Conservation (phyloP, 208 protist genomes). For the Acanthamoeba lenticulata region DNA sequence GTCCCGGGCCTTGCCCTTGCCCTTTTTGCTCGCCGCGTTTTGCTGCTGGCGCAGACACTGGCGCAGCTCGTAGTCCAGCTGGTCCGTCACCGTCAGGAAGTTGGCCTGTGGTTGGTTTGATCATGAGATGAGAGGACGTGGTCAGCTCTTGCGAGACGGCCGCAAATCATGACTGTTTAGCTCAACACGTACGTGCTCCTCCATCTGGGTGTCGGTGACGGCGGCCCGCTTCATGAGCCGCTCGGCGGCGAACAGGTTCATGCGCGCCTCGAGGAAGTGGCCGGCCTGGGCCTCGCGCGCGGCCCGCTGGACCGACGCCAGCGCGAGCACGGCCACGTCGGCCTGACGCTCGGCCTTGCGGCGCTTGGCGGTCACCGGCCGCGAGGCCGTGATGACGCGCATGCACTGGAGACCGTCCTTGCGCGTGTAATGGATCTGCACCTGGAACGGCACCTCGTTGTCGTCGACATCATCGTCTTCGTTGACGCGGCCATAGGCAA, state of each 20-base stretch:
- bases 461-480: no score
- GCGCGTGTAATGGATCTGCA: conserved; percentile 1
- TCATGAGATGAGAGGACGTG: no score
- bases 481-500: conserved; percentile 13
- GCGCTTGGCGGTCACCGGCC: background rate
- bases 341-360: background rate
- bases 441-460: conserved; percentile 23
- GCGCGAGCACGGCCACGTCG: conserved; percentile 61
- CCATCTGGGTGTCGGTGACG: conserved; percentile 54
- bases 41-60: conserved; percentile 28
- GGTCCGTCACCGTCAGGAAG: background rate
- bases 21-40: no score
- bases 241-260: conserved; percentile 9
- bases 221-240: conserved; percentile 55
- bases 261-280: background rate
- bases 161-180: no score
- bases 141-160: no score
- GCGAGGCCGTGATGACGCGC: conserved; percentile 4
- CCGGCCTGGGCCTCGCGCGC: conserved; percentile 41
- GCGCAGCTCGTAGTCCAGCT: conserved; percentile 43
- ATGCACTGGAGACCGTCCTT: conserved; percentile 46
- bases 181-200: conserved; percentile 37
- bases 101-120: no score
- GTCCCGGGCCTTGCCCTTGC: background rate
- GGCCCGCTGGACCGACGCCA: background rate